Evolutionary conservation across 345 rosid species (phyloP), one percentile per base, ranked within the genome.

Genomic region (Brassica juncea): DNA sequence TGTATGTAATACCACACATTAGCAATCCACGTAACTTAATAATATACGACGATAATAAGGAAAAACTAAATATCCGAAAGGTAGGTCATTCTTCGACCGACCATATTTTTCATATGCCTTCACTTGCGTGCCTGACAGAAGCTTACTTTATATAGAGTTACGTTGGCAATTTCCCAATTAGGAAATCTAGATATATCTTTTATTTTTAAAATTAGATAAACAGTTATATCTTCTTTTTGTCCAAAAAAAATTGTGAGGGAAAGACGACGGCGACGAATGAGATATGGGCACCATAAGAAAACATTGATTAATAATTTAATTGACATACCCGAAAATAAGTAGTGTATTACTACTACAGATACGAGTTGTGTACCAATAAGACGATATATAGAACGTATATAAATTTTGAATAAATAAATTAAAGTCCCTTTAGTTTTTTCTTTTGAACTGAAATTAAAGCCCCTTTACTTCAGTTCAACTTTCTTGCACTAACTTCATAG

Each of bases 61-160:
- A 52, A 27, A 66, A 58, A 4, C 60, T 4, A 66, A 31, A 67
- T 73, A 72, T 73, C 55, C 9, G 3, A 72, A 78, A 63, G 75
- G 64, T 78, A 70, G 15, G 68, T 79, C 42, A 28, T 74, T 68
- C 68, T 79, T 60, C 12, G 71, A 70, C 80, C 76, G 83, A 39
- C 72, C 76, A 80, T 70, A 44, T 16, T 49, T 25, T 68, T 69
- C 30, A 61, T 30, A 74, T 68, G 82, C 68, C 80, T 80, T 75
- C 70, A 75, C 65, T 80, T 80, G 83, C 75, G 83, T 70, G 83
- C 80, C 83, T 80, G 79, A 80, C 61, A 75, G 23, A 62, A 70
- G 54, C 15, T 69, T 69, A 63, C 76, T 80, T 80, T 80, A 63
- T 37, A 75, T 70, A 55, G 76, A 66, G 21, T 80, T 64, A 70